These are phyloP conservation scores for Podochytrium sp. DNA, from an alignment of 192 early-diverging fungal genomes.

Conservation along the genomic window DNA sequence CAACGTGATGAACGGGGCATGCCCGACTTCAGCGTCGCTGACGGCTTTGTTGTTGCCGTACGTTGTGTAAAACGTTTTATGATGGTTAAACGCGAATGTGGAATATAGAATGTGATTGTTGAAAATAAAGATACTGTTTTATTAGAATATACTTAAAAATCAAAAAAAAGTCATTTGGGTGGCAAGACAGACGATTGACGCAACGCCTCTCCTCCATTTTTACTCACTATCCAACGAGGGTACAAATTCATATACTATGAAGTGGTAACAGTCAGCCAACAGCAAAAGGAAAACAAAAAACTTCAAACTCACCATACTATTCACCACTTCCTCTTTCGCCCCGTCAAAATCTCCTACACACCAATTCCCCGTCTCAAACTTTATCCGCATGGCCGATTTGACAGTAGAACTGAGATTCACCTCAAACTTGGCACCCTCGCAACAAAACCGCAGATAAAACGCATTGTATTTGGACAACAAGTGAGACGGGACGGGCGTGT, in stretches of 20 bases:
- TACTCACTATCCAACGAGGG: constrained; percentile 2
- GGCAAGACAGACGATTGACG: too few species aligned
- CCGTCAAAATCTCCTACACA: not conserved
- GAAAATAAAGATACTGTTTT: not conserved
- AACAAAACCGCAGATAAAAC: constrained; percentile 8
- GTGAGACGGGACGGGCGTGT: not conserved
- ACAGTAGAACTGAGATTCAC: not conserved
- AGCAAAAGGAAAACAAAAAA: not conserved
- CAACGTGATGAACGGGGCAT: too few species aligned
- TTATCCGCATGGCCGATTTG: not conserved
- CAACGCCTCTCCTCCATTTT: not conserved
- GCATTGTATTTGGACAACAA: not conserved
- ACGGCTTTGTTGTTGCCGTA: too few species aligned
- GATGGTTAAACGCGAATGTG: too few species aligned
- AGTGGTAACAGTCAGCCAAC: not conserved
- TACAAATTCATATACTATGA: constrained; percentile 14
- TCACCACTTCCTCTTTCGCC: constrained; percentile 14
- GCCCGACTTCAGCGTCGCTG: too few species aligned
- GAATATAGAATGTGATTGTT: not conserved
- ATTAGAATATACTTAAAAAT: not conserved
- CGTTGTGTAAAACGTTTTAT: too few species aligned
- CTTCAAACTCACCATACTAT: constrained; percentile 3
- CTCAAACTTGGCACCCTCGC: not conserved
- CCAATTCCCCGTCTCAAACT: constrained; percentile 5
- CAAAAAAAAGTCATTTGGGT: too few species aligned